Evolutionary conservation across 495 filamentous ascomycete genomes (phyloP).

Genomic region (Penicillium crystallinum): DNA sequence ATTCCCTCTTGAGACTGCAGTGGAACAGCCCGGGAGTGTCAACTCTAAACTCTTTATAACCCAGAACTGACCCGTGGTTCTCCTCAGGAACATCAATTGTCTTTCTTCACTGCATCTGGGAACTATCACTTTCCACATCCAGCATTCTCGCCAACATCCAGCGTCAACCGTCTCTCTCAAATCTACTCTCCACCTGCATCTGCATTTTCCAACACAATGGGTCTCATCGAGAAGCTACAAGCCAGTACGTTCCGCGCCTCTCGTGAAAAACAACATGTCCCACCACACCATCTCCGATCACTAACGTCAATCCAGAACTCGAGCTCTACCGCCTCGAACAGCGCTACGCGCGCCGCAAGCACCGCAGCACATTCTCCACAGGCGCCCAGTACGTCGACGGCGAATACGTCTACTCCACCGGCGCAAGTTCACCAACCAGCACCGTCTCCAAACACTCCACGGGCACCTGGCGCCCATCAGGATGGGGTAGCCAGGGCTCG

Average conservation of each 20-base stretch:
- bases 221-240: slow-evolving; percentile 54
- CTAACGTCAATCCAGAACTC: slow-evolving; percentile 46
- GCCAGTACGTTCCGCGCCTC: slow-evolving; percentile 38
- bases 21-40: too few species aligned
- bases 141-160: neutral
- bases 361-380: slow-evolving; percentile 78
- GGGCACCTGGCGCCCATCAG: slow-evolving; percentile 36
- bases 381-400: slow-evolving; percentile 87
- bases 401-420: slow-evolving; percentile 70
- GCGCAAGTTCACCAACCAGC: slow-evolving; percentile 34
- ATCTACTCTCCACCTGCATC: neutral
- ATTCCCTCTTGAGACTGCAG: too few species aligned
- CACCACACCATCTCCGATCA: neutral
- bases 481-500: slow-evolving; percentile 29
- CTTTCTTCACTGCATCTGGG: neutral
- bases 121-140: neutral
- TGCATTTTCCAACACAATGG: slow-evolving; percentile 20
- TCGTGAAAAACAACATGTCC: neutral
- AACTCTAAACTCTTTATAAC: neutral
- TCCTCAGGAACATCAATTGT: neutral
- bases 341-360: slow-evolving; percentile 80
- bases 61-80: neutral
- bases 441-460: slow-evolving; percentile 42
- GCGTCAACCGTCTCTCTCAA: neutral
- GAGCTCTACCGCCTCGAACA: slow-evolving; percentile 92